Base-by-base conservation (phyloP, 306 rosid genomes). In the Ceratonia siliqua region DNA sequence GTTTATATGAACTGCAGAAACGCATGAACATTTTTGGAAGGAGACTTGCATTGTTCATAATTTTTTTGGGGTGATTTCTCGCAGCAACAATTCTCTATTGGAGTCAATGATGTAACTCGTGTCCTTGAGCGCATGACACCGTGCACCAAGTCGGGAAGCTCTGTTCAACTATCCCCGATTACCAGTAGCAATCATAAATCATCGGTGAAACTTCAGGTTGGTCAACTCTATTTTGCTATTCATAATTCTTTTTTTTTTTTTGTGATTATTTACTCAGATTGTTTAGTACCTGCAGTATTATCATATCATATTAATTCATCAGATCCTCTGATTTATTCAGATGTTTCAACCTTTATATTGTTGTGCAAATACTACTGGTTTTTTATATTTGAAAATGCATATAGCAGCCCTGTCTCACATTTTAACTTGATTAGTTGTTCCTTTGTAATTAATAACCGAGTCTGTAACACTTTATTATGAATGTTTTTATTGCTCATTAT, bases 81-180 rank as follows among this genome's bases (percentile, higher is more conserved):
- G 81, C 79, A 90, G 95, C 93, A 89, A 87, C 95, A 86, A 68
- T 90, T 90, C 69, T 83, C 93, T 46, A 82, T 93, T 55, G 95
- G 98, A 54, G 97, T 89, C 68, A 90, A 93, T 75, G 98, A 90
- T 8, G 98, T 90, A 39, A 86, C 93, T 33, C 90, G 92, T 14
- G 82, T 87, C 21, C 97, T 93, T 61, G 94, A 92, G 85, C 92
- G 87, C 49, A 92, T 92, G 98, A 61, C 59, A n/a, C 93, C 91
- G 2, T 25, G 77, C 62, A 52, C 70, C 18, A 74, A 78, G 71
- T 59, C 50, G 54, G 81, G 54, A 68, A 68, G 43, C 62, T 72
- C 71, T 49, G 15, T 71, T 62, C 70, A 66, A 56, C 63, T 10
- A 25, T n/a, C 63, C 30, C 58, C 72, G 75, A 62, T 24, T 57